Conservation (phyloP, 2,329 filamentous ascomycete genomes). For the Ceratocystis eucalypticola region DNA sequence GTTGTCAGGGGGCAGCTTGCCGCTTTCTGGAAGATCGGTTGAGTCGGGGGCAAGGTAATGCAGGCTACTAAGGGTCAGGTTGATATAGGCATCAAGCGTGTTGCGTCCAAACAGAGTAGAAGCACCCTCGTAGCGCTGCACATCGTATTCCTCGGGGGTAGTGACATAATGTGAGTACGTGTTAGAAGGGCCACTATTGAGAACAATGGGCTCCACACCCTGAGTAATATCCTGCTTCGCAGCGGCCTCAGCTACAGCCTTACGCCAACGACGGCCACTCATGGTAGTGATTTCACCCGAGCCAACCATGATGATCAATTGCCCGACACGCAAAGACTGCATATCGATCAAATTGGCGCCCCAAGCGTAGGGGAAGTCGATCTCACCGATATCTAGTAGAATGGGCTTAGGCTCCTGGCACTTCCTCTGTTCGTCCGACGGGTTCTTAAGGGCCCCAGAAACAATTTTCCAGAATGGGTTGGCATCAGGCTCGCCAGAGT, state of each 20-base stretch:
- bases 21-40: constrained; percentile 29
- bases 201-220: constrained; percentile 47
- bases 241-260: constrained; percentile 46
- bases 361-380: constrained; percentile 66
- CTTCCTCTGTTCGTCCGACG: constrained; percentile 51
- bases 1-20: constrained; percentile 61
- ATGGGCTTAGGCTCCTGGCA: constrained; percentile 77
- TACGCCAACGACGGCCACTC: constrained; percentile 75
- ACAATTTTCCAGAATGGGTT: constrained; percentile 71
- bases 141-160: constrained; percentile 26
- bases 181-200: constrained; percentile 77
- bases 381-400: constrained; percentile 72
- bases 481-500: constrained; percentile 51
- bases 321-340: constrained; percentile 68
- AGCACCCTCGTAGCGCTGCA: constrained; percentile 84
- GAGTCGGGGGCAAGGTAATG: constrained; percentile 46
- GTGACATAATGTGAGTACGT: constrained; percentile 50
- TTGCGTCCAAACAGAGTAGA: constrained; percentile 77
- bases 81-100: constrained; percentile 76
- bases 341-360: constrained; percentile 80
- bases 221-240: constrained; percentile 29
- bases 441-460: constrained; percentile 54
- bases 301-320: constrained; percentile 71
- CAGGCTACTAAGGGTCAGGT: constrained; percentile 58
- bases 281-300: constrained; percentile 85